Conservation (phyloP, 768 basidiomycete genomes). For the Auricularia auricula-judae region DNA sequence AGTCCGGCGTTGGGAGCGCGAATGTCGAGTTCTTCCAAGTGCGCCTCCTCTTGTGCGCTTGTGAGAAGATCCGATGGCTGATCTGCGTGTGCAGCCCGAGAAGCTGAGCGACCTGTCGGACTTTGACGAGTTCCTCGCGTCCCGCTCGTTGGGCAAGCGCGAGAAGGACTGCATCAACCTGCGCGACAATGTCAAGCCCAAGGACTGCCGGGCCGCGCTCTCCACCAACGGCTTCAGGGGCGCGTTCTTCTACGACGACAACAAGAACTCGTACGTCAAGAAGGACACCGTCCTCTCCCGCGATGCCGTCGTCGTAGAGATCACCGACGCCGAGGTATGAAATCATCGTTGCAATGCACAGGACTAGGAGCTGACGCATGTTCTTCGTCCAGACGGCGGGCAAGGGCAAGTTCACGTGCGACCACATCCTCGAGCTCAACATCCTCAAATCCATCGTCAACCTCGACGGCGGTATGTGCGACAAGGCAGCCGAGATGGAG, state of each 20-base stretch:
- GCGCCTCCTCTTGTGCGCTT: no score
- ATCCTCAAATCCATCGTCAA: neutral
- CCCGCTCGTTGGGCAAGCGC: neutral
- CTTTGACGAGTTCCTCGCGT: neutral
- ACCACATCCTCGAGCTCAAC: neutral
- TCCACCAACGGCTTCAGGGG: neutral
- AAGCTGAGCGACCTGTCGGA: neutral
- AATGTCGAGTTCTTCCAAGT: no score
- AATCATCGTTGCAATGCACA: neutral
- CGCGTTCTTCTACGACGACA: neutral
- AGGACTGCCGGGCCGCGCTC: neutral
- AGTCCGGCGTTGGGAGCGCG: neutral
- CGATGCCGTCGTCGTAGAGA: neutral
- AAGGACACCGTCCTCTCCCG: neutral
- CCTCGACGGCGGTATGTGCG: neutral
- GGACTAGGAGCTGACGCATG: neutral
- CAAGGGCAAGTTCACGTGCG: neutral
- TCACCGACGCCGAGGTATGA: neutral
- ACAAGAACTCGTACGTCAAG: neutral
- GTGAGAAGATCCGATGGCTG: no score
- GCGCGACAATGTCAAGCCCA: neutral
- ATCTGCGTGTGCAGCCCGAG: neutral
- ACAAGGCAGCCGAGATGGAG: neutral
- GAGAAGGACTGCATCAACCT: neutral
- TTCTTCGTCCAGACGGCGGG: neutral